Evolutionary conservation across 495 filamentous ascomycete species (phyloP).

Genomic region (Tuber indicum): DNA sequence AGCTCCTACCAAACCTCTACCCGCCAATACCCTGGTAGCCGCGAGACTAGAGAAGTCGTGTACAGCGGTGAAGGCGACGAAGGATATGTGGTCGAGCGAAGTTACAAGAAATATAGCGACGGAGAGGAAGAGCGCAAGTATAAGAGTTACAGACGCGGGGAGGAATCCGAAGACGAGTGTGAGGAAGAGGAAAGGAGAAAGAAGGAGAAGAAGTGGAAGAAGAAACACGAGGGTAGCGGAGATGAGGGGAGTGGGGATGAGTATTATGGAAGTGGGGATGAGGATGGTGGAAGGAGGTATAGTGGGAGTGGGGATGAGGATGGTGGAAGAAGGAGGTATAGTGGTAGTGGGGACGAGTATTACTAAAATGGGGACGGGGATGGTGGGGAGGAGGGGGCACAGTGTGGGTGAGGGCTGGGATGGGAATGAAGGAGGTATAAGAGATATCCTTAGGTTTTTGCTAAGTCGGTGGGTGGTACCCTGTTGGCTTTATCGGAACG

Average conservation of each 20-base stretch:
- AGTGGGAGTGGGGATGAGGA: constrained; percentile 25
- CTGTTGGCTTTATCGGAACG: not conserved
- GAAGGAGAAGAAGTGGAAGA: constrained; percentile 24
- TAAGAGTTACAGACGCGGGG: constrained; percentile 5
- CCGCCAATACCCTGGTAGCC: not conserved
- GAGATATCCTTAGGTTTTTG: constrained; percentile 12
- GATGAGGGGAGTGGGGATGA: constrained; percentile 11
- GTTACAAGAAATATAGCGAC: constrained; percentile 6
- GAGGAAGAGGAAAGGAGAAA: constrained; percentile 22
- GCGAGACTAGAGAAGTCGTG: not conserved
- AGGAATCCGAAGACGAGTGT: constrained; percentile 17
- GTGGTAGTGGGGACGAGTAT: constrained; percentile 8
- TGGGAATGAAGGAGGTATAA: not conserved
- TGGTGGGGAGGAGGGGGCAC: too few species aligned
- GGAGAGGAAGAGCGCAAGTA: constrained; percentile 20
- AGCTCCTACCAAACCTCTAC: constrained; percentile 13
- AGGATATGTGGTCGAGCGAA: constrained; percentile 26
- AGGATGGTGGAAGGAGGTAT: constrained; percentile 14
- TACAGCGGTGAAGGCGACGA: constrained; percentile 8
- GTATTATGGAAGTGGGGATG: constrained; percentile 13
- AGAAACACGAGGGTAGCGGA: constrained; percentile 10
- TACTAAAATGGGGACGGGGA: constrained; percentile 5
- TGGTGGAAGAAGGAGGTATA: not conserved
- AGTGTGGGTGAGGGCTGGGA: not conserved
- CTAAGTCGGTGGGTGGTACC: not conserved